These are phyloP conservation scores for Penicillium atrosanguineum DNA, from an alignment of 495 filamentous ascomycete genomes.

Conservation along the genomic window DNA sequence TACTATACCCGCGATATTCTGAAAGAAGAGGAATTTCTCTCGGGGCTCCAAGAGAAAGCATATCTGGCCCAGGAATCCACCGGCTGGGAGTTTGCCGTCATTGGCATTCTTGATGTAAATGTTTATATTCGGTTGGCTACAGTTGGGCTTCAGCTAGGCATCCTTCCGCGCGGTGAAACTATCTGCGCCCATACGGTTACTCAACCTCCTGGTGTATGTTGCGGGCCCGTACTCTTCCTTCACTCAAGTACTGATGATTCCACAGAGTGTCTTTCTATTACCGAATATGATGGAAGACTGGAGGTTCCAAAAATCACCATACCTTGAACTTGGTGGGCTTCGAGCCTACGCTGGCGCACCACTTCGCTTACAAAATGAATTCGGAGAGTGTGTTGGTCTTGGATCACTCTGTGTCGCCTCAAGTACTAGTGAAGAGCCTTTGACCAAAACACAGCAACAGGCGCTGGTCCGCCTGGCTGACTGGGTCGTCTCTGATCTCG, in stretches of 20 bases:
- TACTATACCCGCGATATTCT: constrained; percentile 17
- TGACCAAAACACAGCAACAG: constrained; percentile 13
- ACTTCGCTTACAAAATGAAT: constrained; percentile 13
- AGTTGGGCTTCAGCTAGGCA: constrained; percentile 13
- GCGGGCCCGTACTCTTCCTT: background rate
- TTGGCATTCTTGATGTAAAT: constrained; percentile 15
- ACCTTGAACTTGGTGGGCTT: constrained; percentile 12
- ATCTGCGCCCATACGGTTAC: constrained; percentile 18
- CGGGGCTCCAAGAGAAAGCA: constrained; percentile 14
- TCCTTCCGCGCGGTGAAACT: constrained; percentile 17
- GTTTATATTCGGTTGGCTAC: constrained; percentile 16
- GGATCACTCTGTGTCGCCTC: constrained; percentile 19
- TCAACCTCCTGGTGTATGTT: constrained; percentile 17
- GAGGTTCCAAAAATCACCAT: constrained; percentile 14
- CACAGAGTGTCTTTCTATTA: constrained; percentile 13
- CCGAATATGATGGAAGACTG: constrained; percentile 18
- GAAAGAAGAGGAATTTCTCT: constrained; percentile 9
- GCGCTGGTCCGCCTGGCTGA: constrained; percentile 15
- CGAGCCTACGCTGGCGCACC: constrained; percentile 15
- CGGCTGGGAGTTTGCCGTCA: constrained; percentile 16
- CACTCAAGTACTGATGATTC: background rate
- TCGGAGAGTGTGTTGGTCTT: constrained; percentile 11
- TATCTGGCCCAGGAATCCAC: constrained; percentile 13
- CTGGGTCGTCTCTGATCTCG: constrained; percentile 19
- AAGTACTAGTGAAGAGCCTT: constrained; percentile 8